Conservation (phyloP, 2,329 filamentous ascomycete genomes). For the Ophiocordyceps robertsii region DNA sequence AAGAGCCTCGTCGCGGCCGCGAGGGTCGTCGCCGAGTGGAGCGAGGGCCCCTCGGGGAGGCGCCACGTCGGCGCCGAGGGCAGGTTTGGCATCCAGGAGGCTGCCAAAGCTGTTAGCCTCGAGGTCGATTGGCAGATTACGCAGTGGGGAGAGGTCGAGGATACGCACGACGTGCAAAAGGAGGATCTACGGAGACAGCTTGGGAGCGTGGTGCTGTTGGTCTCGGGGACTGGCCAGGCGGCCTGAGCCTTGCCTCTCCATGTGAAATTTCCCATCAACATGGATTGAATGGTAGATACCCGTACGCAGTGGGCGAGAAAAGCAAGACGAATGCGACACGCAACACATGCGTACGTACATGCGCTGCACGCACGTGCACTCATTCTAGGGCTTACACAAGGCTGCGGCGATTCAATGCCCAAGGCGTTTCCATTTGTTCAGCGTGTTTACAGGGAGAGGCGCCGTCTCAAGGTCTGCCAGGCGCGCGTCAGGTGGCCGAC, state of each 20-base stretch:
- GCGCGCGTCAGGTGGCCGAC: neutral
- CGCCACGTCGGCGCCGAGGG: slow-evolving; percentile 20
- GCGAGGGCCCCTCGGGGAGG: slow-evolving; percentile 49
- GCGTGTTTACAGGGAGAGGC: neutral
- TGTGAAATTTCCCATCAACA: no score
- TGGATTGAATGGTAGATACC: no score
- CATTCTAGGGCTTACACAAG: no score
- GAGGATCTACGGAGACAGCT: slow-evolving; percentile 82
- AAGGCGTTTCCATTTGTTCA: no score
- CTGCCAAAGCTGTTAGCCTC: slow-evolving; percentile 60
- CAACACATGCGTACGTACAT: no score
- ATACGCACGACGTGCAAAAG: slow-evolving; percentile 92
- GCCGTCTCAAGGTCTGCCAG: neutral
- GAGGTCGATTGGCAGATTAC: slow-evolving; percentile 85
- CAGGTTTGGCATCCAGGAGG: slow-evolving; percentile 69
- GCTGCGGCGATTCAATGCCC: no score
- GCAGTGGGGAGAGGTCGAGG: slow-evolving; percentile 93
- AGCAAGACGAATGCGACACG: no score
- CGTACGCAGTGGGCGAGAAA: no score
- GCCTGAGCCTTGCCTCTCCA: no score
- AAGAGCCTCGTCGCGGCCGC: slow-evolving; percentile 75
- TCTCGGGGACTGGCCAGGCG: slow-evolving; percentile 41
- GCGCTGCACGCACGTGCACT: no score
- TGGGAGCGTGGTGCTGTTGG: slow-evolving; percentile 72
- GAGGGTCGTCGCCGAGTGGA: slow-evolving; percentile 77